Evolutionary conservation across 331 rosid genomes (phyloP).

Genomic region (Quercus lobata): DNA sequence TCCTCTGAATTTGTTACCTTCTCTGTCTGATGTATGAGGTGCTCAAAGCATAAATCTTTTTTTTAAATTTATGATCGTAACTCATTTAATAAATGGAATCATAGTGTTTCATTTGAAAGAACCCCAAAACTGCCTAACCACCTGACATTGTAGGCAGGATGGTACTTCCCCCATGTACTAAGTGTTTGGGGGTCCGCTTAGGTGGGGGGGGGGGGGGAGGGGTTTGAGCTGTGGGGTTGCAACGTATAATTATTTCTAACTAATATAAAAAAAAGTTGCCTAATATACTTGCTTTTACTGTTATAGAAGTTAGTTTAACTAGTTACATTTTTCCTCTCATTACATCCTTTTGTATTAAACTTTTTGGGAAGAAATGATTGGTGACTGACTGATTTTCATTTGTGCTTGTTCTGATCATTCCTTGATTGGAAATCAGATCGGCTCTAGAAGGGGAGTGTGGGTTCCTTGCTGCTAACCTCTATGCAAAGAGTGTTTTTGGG

Average conservation of each 20-base stretch:
- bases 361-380: not conserved
- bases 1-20: not conserved
- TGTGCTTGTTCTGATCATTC: conserved; percentile 15
- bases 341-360: not conserved
- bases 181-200: no score
- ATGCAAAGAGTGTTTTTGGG: conserved; percentile 97
- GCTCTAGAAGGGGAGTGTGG: conserved; percentile 99
- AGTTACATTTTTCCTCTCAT: not conserved
- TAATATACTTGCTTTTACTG: no score
- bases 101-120: no score
- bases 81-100: no score
- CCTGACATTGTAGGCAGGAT: no score
- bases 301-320: no score
- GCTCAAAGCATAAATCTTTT: not conserved
- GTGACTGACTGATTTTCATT: conserved; percentile 8
- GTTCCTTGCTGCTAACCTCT: conserved; percentile 92
- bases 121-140: no score
- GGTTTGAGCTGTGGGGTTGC: no score
- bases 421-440: conserved; percentile 47
- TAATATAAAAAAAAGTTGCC: no score
- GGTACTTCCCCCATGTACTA: no score
- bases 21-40: not conserved
- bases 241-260: no score
- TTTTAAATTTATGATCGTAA: not conserved
- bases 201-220: no score